Evolutionary conservation across 2,329 filamentous ascomycete species (phyloP), one percentile per base, ranked within the genome.

Genomic region (Furcasterigmium furcatum): DNA sequence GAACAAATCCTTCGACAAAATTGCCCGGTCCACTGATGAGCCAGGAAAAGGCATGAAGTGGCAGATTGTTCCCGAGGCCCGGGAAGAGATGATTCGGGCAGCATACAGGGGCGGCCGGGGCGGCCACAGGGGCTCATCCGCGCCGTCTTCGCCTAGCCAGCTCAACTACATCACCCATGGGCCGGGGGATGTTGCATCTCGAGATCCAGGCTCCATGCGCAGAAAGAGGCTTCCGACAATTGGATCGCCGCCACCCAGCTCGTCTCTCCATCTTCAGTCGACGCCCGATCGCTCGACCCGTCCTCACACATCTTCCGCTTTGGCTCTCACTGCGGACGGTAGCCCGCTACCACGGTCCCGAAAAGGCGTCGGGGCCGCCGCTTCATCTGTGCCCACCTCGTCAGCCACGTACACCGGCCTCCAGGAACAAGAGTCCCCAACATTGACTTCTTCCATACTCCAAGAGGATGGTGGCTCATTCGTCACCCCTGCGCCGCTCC

Each of bases 11-110:
- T 99, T 99, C 59, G 85, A 91, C 56, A 99, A 99, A 65, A 87
- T 96, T 9, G 88, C 94, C 4, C 85, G 94, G 39, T 85, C 88
- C 14, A 96, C 91, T 0, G 90, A 97, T 56, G 94, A 99, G 63
- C 94, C 94, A 19, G 94, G 94, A 12, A 99, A 99, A 64, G 94
- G 94, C 22, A 97, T 96, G 91, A 97, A 97, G 63, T 99, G 94
- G 94, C 89, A 92, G 66, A 91, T 99, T 59, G 84, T 89, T 4
- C 79, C 88, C 2, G 88, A 95, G 52, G 80, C 85, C 53, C 84
- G 87, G 41, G 89, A 96, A 16, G 92, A 96, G 44, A 95, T 96
- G 74, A 79, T 90, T 48, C 87, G 87, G 62, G 88, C 87, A 55
- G 79, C 79, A 2, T 79, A 72, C 55, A 76, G 78, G 45, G 76